A percentile compares a stretch with the other conserved stretches of the same genome.
phyloP scores from a whole-genome alignment of 2,329 filamentous ascomycete species.

The Fonsecaea pugnacius region DNA sequence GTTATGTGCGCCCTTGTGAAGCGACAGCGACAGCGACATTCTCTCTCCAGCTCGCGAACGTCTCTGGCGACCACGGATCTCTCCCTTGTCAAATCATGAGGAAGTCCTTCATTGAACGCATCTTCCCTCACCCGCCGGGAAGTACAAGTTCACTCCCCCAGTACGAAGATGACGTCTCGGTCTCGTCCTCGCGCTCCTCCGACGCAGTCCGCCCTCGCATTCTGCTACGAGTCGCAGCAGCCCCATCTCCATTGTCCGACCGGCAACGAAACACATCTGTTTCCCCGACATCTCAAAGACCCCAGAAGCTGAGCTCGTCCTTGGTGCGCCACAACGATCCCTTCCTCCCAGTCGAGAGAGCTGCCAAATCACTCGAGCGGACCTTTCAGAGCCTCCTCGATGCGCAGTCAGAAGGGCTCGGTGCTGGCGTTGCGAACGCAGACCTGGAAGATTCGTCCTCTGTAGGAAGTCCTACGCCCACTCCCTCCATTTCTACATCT shows the following conservation, averaged over 20 bases:
- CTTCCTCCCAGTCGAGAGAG: constrained; percentile 57
- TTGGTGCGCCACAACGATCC: constrained; percentile 43
- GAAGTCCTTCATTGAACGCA: constrained; percentile 37
- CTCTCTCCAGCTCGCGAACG: background rate
- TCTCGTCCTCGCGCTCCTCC: constrained; percentile 17
- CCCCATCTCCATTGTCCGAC: constrained; percentile 8
- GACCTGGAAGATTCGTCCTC: constrained; percentile 51
- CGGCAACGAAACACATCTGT: background rate
- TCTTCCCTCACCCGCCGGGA: constrained; percentile 33
- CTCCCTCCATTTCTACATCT: constrained; percentile 40
- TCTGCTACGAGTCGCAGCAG: constrained; percentile 22
- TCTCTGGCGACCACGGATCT: background rate
- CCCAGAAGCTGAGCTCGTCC: constrained; percentile 26
- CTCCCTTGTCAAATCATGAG: constrained; percentile 28
- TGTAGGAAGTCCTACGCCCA: constrained; percentile 54
- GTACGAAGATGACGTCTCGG: constrained; percentile 27
- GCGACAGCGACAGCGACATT: background rate
- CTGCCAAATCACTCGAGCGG: constrained; percentile 59
- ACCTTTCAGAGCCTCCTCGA: constrained; percentile 65
- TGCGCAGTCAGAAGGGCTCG: constrained; percentile 63
- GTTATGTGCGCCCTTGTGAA: background rate
- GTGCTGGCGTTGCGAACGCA: constrained; percentile 50
- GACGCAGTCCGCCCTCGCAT: constrained; percentile 24
- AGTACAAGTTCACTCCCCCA: constrained; percentile 20
- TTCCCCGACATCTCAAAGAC: constrained; percentile 10